phyloP scores from a whole-genome alignment of 768 basidiomycete species.

The Suillus americanus region DNA sequence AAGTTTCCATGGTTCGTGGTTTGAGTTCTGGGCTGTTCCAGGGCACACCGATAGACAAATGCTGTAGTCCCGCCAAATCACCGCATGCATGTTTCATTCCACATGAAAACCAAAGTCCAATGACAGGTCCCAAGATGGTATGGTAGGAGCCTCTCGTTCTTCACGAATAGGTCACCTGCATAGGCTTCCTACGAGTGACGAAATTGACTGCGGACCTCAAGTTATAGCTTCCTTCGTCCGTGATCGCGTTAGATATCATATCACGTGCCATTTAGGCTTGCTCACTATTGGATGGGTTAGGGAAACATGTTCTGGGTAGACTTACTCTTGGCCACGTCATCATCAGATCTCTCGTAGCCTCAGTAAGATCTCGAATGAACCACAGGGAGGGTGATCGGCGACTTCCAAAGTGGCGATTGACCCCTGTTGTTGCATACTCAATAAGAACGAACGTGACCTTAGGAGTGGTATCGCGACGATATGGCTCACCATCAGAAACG shows the following conservation, averaged over 20 bases:
- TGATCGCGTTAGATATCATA: slow-evolving; percentile 36
- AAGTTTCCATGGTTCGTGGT: neutral
- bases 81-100: slow-evolving; percentile 34
- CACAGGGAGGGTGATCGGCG: slow-evolving; percentile 41
- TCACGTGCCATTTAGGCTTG: slow-evolving; percentile 43
- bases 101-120: slow-evolving; percentile 30
- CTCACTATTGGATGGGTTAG: slow-evolving; percentile 32
- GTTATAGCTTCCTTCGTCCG: slow-evolving; percentile 33
- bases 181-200: slow-evolving; percentile 24
- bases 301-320: slow-evolving; percentile 39
- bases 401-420: slow-evolving; percentile 42
- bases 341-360: slow-evolving; percentile 43
- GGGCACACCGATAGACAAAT: slow-evolving; percentile 30
- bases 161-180: slow-evolving; percentile 31
- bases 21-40: neutral
- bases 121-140: slow-evolving; percentile 35
- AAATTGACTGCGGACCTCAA: slow-evolving; percentile 39
- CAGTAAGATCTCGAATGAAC: slow-evolving; percentile 33
- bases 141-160: slow-evolving; percentile 20
- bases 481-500: slow-evolving; percentile 41
- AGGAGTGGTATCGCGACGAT: slow-evolving; percentile 48
- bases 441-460: slow-evolving; percentile 43
- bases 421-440: slow-evolving; percentile 42
- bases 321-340: slow-evolving; percentile 39
- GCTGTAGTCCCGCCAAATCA: slow-evolving; percentile 21